Evolutionary conservation across 2,329 filamentous ascomycete species (phyloP).

Genomic region (Alternaria infectoria): DNA sequence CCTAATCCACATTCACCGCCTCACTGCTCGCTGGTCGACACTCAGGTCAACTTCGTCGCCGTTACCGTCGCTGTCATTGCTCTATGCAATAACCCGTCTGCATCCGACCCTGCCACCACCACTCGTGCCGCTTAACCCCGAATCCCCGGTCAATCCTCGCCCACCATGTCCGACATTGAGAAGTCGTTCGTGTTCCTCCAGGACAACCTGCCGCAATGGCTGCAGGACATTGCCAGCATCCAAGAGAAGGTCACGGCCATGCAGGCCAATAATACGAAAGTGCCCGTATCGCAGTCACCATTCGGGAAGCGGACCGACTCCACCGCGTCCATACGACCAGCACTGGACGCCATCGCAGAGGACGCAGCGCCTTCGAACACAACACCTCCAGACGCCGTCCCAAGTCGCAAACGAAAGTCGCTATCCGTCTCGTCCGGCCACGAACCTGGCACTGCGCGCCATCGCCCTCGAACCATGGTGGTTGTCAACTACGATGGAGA

Average conservation of each 20-base stretch:
- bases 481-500: constrained; percentile 93
- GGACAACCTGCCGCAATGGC: constrained; percentile 49
- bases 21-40: constrained; percentile 23
- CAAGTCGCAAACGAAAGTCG: constrained; percentile 52
- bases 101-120: constrained; percentile 1
- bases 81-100: constrained; percentile 6
- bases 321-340: constrained; percentile 43
- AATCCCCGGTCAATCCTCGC: not conserved
- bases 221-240: constrained; percentile 39
- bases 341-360: constrained; percentile 30
- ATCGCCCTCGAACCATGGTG: constrained; percentile 75
- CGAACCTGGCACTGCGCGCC: constrained; percentile 57
- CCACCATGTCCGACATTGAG: constrained; percentile 47
- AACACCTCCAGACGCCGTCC: constrained; percentile 23
- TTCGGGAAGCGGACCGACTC: constrained; percentile 44
- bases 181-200: constrained; percentile 48
- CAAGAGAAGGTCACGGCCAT: constrained; percentile 42
- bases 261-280: constrained; percentile 42
- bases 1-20: not conserved
- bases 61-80: not conserved
- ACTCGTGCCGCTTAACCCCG: not conserved
- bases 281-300: constrained; percentile 34
- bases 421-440: constrained; percentile 50
- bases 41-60: constrained; percentile 4
- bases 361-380: constrained; percentile 19